A percentile compares a stretch with the other conserved stretches of the same genome.
Conservation (phyloP, 1,284 basidiomycete genomes). For the Thelephora terrestris region DNA sequence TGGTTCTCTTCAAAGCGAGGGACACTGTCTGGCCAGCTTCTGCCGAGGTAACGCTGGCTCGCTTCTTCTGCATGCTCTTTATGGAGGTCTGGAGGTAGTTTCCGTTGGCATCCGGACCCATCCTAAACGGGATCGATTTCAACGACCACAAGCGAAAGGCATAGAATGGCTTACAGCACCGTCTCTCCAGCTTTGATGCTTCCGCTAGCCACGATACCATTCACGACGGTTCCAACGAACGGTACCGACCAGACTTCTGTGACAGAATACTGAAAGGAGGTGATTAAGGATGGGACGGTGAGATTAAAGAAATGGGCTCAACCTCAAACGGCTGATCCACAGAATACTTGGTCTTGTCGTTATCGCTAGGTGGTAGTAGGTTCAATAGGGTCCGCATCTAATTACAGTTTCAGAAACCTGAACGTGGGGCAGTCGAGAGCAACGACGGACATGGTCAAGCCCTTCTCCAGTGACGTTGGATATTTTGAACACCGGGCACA, state of each 20-base stretch:
- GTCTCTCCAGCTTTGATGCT: slow-evolving; percentile 71
- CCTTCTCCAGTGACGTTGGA: slow-evolving; percentile 95
- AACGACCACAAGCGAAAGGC: neutral
- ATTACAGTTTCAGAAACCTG: neutral
- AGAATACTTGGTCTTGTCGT: slow-evolving; percentile 70
- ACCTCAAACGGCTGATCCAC: slow-evolving; percentile 86
- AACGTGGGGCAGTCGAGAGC: neutral
- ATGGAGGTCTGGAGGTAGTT: slow-evolving; percentile 77
- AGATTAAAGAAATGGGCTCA: slow-evolving; percentile 6
- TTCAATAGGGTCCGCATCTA: slow-evolving; percentile 81
- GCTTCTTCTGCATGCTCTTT: slow-evolving; percentile 92
- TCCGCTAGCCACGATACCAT: slow-evolving; percentile 81
- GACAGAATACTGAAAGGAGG: slow-evolving; percentile 51
- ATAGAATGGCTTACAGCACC: slow-evolving; percentile 36
- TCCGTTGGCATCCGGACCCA: slow-evolving; percentile 92
- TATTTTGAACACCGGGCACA: slow-evolving; percentile 90
- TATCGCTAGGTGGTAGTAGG: slow-evolving; percentile 76
- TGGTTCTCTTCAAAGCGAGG: slow-evolving; percentile 85
- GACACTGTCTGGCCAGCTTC: slow-evolving; percentile 95
- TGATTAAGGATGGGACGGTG: neutral
- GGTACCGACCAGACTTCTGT: slow-evolving; percentile 83
- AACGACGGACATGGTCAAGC: slow-evolving; percentile 54
- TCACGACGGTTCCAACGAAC: slow-evolving; percentile 92
- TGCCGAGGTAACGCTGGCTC: slow-evolving; percentile 74
- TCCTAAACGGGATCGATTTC: neutral